These are phyloP conservation scores for Alliaria petiolata DNA, from an alignment of 345 rosid genomes.

Conservation along the genomic window DNA sequence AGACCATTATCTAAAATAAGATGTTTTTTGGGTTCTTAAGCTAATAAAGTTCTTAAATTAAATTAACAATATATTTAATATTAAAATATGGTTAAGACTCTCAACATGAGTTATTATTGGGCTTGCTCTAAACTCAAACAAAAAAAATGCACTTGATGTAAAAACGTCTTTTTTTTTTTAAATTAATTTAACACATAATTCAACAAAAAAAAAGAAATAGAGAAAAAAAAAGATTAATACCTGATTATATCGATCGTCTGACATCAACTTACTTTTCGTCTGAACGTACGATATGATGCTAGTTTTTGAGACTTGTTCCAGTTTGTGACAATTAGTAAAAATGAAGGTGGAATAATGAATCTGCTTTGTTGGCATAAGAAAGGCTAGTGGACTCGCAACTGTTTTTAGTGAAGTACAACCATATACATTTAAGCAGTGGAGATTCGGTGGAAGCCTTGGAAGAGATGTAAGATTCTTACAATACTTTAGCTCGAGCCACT, in stretches of 20 bases:
- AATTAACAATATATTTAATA: too few relatives aligned
- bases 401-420: slow-evolving; percentile 11
- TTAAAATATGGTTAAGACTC: too few relatives aligned
- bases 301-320: slow-evolving; percentile 17
- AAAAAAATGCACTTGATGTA: too few relatives aligned
- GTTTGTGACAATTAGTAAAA: slow-evolving; percentile 3
- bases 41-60: too few relatives aligned
- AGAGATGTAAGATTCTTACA: slow-evolving; percentile 23
- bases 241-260: slow-evolving; percentile 10
- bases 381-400: background rate
- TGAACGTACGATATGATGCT: background rate
- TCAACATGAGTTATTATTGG: too few relatives aligned
- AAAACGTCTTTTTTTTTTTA: too few relatives aligned
- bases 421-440: slow-evolving; percentile 16
- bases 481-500: slow-evolving; percentile 14
- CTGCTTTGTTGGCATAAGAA: background rate
- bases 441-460: slow-evolving; percentile 18
- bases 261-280: background rate
- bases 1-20: too few relatives aligned
- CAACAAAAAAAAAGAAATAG: too few relatives aligned
- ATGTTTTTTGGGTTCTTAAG: too few relatives aligned
- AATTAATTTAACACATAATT: too few relatives aligned
- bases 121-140: too few relatives aligned
- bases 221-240: background rate
- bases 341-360: background rate